phyloP scores from a whole-genome alignment of 2,329 filamentous ascomycete species.

The Tolypocladium paradoxum region DNA sequence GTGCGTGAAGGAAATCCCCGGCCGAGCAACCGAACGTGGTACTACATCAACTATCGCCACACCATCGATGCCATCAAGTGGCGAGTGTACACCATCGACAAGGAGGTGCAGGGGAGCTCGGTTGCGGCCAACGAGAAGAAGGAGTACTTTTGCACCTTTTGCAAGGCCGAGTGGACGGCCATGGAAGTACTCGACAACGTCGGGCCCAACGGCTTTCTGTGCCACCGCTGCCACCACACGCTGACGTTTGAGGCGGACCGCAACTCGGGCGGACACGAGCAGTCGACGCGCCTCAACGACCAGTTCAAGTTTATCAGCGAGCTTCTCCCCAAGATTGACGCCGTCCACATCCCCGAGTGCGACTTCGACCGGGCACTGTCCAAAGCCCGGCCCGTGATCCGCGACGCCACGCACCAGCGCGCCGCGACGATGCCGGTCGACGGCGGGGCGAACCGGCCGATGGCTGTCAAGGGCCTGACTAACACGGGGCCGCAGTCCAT shows the following conservation, averaged over 20 bases:
- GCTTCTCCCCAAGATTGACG: conserved; percentile 65
- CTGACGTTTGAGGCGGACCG: conserved; percentile 58
- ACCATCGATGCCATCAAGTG: conserved; percentile 96
- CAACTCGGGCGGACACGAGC: conserved; percentile 59
- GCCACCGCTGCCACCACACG: conserved; percentile 61
- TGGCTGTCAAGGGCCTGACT: conserved; percentile 57
- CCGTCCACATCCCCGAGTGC: conserved; percentile 61
- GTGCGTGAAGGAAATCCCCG: conserved; percentile 71
- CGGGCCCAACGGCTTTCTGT: conserved; percentile 64
- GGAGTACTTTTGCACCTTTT: conserved; percentile 76
- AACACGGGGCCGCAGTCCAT: conserved; percentile 59
- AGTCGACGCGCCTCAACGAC: conserved; percentile 63
- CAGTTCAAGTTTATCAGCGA: conserved; percentile 72
- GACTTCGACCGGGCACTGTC: conserved; percentile 60
- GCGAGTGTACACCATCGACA: conserved; percentile 78
- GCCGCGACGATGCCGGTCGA: conserved; percentile 49
- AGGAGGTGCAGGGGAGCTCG: conserved; percentile 75
- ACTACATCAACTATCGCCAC: conserved; percentile 90
- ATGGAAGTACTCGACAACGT: conserved; percentile 78
- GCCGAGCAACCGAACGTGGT: conserved; percentile 81
- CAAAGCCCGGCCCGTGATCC: conserved; percentile 50
- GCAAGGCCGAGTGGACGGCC: conserved; percentile 76
- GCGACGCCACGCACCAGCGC: conserved; percentile 57
- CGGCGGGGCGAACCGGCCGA: conserved; percentile 41
- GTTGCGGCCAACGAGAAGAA: conserved; percentile 78